Percentiles rank a stretch among this genome's conserved stretches.
Conservation (phyloP, 2,329 filamentous ascomycete genomes). For the Microcyclosporella mali region DNA sequence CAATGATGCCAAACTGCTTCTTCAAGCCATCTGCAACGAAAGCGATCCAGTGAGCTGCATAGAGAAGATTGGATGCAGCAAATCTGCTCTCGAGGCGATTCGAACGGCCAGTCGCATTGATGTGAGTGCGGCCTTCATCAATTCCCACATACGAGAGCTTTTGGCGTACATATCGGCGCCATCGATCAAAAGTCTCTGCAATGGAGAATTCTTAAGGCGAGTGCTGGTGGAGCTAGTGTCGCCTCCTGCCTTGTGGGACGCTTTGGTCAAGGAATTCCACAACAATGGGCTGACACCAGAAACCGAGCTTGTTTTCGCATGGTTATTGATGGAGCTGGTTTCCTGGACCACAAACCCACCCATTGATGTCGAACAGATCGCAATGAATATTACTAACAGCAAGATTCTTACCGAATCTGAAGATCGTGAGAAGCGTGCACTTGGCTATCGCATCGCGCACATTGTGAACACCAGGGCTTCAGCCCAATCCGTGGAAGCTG, state of each 20-base stretch:
- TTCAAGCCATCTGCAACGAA: slow-evolving; percentile 45
- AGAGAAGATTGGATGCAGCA: slow-evolving; percentile 36
- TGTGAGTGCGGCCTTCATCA: slow-evolving; percentile 47
- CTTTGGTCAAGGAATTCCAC: slow-evolving; percentile 34
- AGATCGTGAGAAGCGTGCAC: slow-evolving; percentile 27
- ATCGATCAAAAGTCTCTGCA: slow-evolving; percentile 43
- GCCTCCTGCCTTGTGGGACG: slow-evolving; percentile 52
- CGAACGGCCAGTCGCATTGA: too few relatives aligned
- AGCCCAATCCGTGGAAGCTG: background rate
- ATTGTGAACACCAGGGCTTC: slow-evolving; percentile 24
- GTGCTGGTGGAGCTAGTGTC: slow-evolving; percentile 45
- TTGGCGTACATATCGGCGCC: slow-evolving; percentile 38
- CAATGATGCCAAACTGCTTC: slow-evolving; percentile 40
- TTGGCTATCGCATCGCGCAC: slow-evolving; percentile 41
- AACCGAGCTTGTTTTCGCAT: slow-evolving; percentile 32
- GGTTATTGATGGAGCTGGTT: slow-evolving; percentile 43
- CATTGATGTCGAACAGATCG: slow-evolving; percentile 20
- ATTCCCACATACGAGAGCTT: slow-evolving; percentile 30
- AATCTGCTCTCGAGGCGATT: slow-evolving; percentile 33
- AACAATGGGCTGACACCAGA: slow-evolving; percentile 21
- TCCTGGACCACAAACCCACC: slow-evolving; percentile 28
- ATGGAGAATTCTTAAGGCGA: slow-evolving; percentile 46
- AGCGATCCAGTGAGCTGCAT: slow-evolving; percentile 37
- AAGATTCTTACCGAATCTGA: slow-evolving; percentile 25
- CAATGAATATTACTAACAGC: slow-evolving; percentile 10